phyloP scores from a whole-genome alignment of 768 basidiomycete genomes.

The Phlegmacium glaucopus region DNA sequence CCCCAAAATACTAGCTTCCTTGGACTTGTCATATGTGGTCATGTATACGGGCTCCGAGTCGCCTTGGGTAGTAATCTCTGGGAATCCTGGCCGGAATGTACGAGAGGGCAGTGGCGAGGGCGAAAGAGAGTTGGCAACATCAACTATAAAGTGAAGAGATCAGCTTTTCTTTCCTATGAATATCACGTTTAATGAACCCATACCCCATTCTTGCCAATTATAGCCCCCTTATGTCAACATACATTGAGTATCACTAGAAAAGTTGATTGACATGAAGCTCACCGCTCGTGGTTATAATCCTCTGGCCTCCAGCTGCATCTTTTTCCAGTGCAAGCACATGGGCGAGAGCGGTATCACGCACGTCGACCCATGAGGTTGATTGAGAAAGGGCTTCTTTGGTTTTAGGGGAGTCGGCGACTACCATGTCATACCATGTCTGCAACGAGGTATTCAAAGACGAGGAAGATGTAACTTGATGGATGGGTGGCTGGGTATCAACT shows the following conservation, averaged over 20 bases:
- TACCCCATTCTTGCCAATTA: constrained; percentile 34
- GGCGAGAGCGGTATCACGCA: constrained; percentile 54
- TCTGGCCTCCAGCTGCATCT: constrained; percentile 49
- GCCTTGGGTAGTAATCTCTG: constrained; percentile 13
- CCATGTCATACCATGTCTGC: constrained; percentile 21
- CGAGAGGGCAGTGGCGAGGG: constrained; percentile 21
- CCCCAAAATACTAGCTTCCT: constrained; percentile 25
- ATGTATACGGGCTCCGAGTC: constrained; percentile 11
- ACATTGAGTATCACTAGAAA: background rate
- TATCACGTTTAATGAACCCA: constrained; percentile 5
- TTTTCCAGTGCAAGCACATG: constrained; percentile 52
- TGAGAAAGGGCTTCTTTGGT: constrained; percentile 14
- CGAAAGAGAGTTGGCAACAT: constrained; percentile 25
- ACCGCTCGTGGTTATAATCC: constrained; percentile 50
- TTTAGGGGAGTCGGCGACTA: constrained; percentile 17
- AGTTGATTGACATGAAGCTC: background rate
- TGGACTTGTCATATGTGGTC: constrained; percentile 21
- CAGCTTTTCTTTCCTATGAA: background rate
- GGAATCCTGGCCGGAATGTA: constrained; percentile 20
- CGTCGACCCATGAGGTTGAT: constrained; percentile 41
- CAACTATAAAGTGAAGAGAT: constrained; percentile 19
- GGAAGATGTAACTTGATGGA: constrained; percentile 36
- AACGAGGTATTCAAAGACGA: constrained; percentile 39
- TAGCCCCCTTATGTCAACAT: constrained; percentile 11
- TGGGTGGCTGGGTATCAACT: constrained; percentile 29